Conservation (phyloP, 176 grass and related monocot species). For the Carex pumila region DNA sequence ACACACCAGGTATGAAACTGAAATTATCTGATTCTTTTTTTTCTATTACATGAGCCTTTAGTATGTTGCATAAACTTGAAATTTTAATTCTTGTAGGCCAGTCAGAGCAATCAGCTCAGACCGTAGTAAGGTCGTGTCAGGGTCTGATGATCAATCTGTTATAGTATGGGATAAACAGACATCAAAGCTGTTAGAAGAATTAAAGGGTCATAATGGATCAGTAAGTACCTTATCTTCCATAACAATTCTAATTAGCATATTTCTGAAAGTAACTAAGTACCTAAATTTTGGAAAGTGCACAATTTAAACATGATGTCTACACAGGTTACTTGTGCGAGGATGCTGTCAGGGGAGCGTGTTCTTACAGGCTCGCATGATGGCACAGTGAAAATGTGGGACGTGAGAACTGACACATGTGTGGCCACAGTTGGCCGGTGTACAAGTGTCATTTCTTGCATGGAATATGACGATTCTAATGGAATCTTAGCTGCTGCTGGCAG, state of each 20-base stretch:
- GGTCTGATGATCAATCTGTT: conserved; percentile 91
- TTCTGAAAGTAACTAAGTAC: not conserved
- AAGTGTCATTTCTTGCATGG: conserved; percentile 91
- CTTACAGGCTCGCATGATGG: conserved; percentile 93
- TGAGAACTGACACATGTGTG: conserved; percentile 97
- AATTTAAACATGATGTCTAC: conserved; percentile 5
- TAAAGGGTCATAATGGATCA: conserved; percentile 82
- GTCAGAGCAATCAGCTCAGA: conserved; percentile 91
- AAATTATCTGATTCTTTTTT: conserved; percentile 6
- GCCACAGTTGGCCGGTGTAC: conserved; percentile 90
- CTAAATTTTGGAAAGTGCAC: conserved; percentile 11
- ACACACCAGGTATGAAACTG: conserved; percentile 57
- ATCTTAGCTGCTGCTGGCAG: conserved; percentile 89
- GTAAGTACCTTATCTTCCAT: conserved; percentile 33
- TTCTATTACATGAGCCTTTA: conserved; percentile 12
- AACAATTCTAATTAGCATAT: conserved; percentile 26
- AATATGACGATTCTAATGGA: conserved; percentile 90
- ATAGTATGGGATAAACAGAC: conserved; percentile 99
- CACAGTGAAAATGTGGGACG: conserved; percentile 98
- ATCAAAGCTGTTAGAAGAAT: conserved; percentile 87
- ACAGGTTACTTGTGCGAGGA: conserved; percentile 89
- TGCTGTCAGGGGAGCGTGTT: conserved; percentile 98
- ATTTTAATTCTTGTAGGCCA: conserved; percentile 48
- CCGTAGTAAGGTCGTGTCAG: conserved; percentile 96
- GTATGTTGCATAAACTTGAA: not conserved